phyloP scores from a whole-genome alignment of 2,329 filamentous ascomycete species.

The Colletotrichum falcatum region DNA sequence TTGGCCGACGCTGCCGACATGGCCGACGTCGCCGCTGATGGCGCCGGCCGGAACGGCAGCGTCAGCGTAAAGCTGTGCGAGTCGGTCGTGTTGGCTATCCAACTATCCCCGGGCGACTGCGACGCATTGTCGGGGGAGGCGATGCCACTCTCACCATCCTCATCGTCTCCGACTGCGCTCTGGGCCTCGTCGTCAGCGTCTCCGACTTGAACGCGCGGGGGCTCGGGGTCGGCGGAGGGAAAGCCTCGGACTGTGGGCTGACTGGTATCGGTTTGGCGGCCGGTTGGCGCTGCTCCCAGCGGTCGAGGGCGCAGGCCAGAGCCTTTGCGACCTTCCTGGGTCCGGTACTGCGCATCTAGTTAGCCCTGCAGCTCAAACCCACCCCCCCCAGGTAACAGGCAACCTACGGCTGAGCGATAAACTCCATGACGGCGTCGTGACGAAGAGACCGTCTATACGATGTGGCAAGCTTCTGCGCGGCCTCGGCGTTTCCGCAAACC shows the following conservation, averaged over 20 bases:
- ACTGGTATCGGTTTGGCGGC: slow-evolving; percentile 1
- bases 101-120: slow-evolving; percentile 15
- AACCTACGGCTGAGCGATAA: slow-evolving; percentile 44
- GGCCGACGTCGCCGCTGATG: neutral
- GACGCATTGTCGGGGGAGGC: slow-evolving; percentile 5
- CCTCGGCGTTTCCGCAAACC: slow-evolving; percentile 42
- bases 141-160: slow-evolving; percentile 16
- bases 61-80: slow-evolving; percentile 31
- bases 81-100: slow-evolving; percentile 8
- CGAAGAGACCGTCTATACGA: slow-evolving; percentile 29
- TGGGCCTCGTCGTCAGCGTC: neutral
- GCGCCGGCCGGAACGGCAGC: slow-evolving; percentile 31
- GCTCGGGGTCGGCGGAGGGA: neutral
- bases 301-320: slow-evolving; percentile 35
- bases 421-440: slow-evolving; percentile 39
- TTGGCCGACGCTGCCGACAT: neutral
- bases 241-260: slow-evolving; percentile 19
- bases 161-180: slow-evolving; percentile 34
- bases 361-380: neutral
- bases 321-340: slow-evolving; percentile 43
- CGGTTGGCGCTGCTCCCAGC: slow-evolving; percentile 36
- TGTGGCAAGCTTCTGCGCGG: slow-evolving; percentile 38
- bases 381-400: neutral
- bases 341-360: slow-evolving; percentile 20
- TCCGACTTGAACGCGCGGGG: slow-evolving; percentile 6